A percentile compares a stretch with the other conserved stretches of the same genome.
Conservation (phyloP, 2,329 filamentous ascomycete species). For the Rutstroemia sp. region DNA sequence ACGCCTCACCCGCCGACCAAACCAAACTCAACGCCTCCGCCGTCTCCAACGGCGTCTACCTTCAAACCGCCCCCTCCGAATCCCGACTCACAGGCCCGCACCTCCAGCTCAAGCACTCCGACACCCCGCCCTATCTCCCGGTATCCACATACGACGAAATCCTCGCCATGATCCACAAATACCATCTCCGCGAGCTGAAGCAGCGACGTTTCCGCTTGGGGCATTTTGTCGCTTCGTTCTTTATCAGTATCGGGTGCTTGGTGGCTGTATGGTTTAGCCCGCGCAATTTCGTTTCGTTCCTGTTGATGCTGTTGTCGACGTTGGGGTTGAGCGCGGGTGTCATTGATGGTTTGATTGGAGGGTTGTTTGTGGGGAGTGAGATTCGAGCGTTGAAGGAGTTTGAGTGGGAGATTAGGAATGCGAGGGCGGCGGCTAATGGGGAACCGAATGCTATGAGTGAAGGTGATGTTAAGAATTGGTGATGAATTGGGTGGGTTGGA, state of each 20-base stretch:
- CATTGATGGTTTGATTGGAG: conserved; percentile 76
- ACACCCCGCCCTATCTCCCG: conserved; percentile 31
- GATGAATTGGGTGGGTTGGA: background rate
- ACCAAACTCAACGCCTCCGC: conserved; percentile 16
- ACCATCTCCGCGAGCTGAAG: conserved; percentile 60
- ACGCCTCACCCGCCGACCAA: conserved; percentile 11
- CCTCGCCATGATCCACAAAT: conserved; percentile 59
- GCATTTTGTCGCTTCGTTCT: conserved; percentile 65
- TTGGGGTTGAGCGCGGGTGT: conserved; percentile 69
- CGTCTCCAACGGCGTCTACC: conserved; percentile 22
- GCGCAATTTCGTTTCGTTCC: conserved; percentile 67
- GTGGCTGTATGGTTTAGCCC: conserved; percentile 83
- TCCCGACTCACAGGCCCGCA: background rate
- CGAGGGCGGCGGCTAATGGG: conserved; percentile 35
- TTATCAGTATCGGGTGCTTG: conserved; percentile 65
- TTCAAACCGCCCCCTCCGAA: conserved; percentile 18
- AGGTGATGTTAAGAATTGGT: conserved; percentile 29
- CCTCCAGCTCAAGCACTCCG: conserved; percentile 17
- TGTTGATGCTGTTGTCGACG: conserved; percentile 73
- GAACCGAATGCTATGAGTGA: conserved; percentile 19
- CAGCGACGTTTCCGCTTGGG: conserved; percentile 65
- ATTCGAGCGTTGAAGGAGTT: conserved; percentile 81
- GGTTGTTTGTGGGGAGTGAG: conserved; percentile 82
- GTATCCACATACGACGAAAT: conserved; percentile 62
- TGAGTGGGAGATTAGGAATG: conserved; percentile 81